Conservation (phyloP, 805 yeast species). For the Candida qinlingensis region DNA sequence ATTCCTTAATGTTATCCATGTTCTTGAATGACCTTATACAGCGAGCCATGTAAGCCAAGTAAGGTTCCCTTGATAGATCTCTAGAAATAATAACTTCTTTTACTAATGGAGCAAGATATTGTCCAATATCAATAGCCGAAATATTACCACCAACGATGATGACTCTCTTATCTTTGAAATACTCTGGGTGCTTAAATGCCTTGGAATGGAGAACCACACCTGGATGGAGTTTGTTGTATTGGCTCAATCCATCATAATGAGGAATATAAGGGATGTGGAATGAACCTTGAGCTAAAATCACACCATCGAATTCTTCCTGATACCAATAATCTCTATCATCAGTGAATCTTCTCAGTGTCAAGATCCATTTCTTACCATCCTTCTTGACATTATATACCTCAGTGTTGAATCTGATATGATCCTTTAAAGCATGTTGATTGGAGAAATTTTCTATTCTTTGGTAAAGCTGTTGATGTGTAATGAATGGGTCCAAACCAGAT, state of each 20-base stretch:
- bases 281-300: slow-evolving; percentile 56
- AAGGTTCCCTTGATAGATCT: slow-evolving; percentile 58
- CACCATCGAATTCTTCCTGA: slow-evolving; percentile 45
- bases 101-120: slow-evolving; percentile 34
- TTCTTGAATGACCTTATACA: slow-evolving; percentile 22
- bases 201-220: slow-evolving; percentile 47
- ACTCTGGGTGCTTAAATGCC: slow-evolving; percentile 37
- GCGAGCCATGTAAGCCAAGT: slow-evolving; percentile 35
- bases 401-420: slow-evolving; percentile 34
- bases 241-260: slow-evolving; percentile 39
- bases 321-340: slow-evolving; percentile 35
- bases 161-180: slow-evolving; percentile 35
- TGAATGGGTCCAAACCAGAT: slow-evolving; percentile 30
- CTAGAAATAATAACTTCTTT: slow-evolving; percentile 57
- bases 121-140: slow-evolving; percentile 40
- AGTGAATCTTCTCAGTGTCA: slow-evolving; percentile 22
- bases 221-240: slow-evolving; percentile 36
- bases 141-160: slow-evolving; percentile 41
- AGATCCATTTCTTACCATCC: slow-evolving; percentile 31
- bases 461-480: slow-evolving; percentile 32
- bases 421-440: slow-evolving; percentile 23
- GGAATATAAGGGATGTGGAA: slow-evolving; percentile 55
- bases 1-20: slow-evolving; percentile 25
- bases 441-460: slow-evolving; percentile 27
- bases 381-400: slow-evolving; percentile 35